Evolutionary conservation across 805 yeast species (phyloP).

Genomic region (Starmerella vaccinii): DNA sequence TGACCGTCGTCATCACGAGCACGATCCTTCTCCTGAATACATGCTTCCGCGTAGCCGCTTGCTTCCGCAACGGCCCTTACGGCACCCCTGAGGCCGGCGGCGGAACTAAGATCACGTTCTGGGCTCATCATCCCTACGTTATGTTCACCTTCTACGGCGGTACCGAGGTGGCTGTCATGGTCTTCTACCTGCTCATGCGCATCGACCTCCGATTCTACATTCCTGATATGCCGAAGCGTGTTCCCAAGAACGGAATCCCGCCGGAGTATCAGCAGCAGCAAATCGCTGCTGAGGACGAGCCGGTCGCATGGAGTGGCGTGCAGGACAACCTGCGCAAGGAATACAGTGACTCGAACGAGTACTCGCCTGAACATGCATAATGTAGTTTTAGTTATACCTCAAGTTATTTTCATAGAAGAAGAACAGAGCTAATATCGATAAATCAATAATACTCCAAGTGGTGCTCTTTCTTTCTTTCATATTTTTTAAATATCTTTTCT

Average conservation of each 20-base stretch:
- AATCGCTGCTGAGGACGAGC: conserved; percentile 6
- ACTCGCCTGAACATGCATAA: background rate
- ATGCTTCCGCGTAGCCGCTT: conserved; percentile 30
- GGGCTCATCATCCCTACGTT: conserved; percentile 45
- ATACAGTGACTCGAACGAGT: conserved; percentile 2
- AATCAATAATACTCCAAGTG: background rate
- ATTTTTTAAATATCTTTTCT: too few species aligned
- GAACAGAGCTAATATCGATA: background rate
- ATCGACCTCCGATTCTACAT: conserved; percentile 70
- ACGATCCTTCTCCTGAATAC: conserved; percentile 25
- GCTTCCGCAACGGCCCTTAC: conserved; percentile 22
- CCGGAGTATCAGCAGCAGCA: background rate
- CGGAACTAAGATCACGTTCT: conserved; percentile 28
- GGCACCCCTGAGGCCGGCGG: conserved; percentile 9
- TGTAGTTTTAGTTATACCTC: background rate
- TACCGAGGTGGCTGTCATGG: conserved; percentile 48
- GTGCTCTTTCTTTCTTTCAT: background rate
- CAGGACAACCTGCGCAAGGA: conserved; percentile 1
- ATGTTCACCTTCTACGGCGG: conserved; percentile 64
- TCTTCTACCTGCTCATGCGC: conserved; percentile 51
- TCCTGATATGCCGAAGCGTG: conserved; percentile 41
- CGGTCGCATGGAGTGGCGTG: conserved; percentile 7
- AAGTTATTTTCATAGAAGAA: too few species aligned
- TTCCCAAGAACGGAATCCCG: conserved; percentile 7
- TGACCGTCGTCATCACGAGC: conserved; percentile 24